Evolutionary conservation across 176 grass and related monocot species (phyloP), one percentile per base, ranked within the genome.

Genomic region (Alopecurus myosuroides): DNA sequence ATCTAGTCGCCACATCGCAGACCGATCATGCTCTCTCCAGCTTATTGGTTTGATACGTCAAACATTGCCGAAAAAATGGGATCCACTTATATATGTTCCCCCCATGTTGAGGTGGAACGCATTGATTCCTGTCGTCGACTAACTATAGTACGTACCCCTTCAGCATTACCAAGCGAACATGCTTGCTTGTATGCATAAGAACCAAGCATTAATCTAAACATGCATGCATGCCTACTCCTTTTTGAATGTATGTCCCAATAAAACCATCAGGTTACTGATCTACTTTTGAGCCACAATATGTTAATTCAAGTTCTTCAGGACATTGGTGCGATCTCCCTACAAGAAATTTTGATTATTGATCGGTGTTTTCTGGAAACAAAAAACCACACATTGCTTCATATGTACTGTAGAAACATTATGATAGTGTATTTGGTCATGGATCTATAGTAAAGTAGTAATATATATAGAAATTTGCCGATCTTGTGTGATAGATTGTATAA

Each of bases 1-100:
- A 11, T 51, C 72, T 51, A 30, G 26, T 65, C 73, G 71, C 83
- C 83, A 62, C 74, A 62, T 85, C 71, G 25, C 80, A 82, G 62
- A 34, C 35, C 58, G 26, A 62, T 46, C 69, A 28, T 45, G 69
- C 69, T 44, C 69, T 26, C 23, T 45, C 71, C 5, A 10, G 8
- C 46, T 33, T 30, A 74, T 48, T 51, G 72, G 45, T 33, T 75
- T 75, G 72, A 75, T 51, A 75, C 72, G 45, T 75, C 72, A 75
- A 74, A 75, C 72, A 51, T 51, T 75, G 72, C 29, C 33, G 45
- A 51, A 75, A 75, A 46, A 30, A 50, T 30, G 45, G 45, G 18
- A 75, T 75, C 72, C 72, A 75, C 72, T 75, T 75, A 75, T 49
- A 49, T 74, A 49, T 75, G 72, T 75, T 45, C 72, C 71, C 72